Evolutionary conservation across 352 stramenopile genomes (phyloP), one percentile per base, ranked within the genome.

Genomic region (Achlya hypogyna): DNA sequence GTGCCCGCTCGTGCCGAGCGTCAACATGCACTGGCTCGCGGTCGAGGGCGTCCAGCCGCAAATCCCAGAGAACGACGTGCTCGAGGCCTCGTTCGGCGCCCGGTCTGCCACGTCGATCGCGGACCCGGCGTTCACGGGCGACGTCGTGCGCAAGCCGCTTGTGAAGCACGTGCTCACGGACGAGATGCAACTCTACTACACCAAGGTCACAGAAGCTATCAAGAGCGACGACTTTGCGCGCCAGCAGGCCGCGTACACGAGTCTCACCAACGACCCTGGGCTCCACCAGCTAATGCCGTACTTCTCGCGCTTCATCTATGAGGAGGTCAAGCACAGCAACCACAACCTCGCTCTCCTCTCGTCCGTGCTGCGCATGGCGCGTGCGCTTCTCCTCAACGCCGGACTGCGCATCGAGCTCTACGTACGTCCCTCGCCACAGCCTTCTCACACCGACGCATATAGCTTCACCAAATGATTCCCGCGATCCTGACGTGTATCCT

Each of bases 381-480:
- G 84, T 71, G 95, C 85, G 74, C 59, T 98, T 54, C 80, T 98
- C 16, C 76, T 81, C 22, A 98, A 98, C 78, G 78, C 83, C 20
- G 82, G 89, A 62, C 78, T 98, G 28, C 89, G 95, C 74, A 84
- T 98, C 16, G 94, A 98, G 76, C 78, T 98, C 52, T 96, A 94
- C 62, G 85, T 93, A 75, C n/a, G 10, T 53, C n/a, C 8, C 69
- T 71, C 16, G 49, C 20, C 6, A 4, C 51, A 6, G 31, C 1
- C 23, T 25, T 54, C 12, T n/a, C 5, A 22, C 45, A 16, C 29
- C 56, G 25, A 65, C 16, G 68, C 22, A 2, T 62, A 27, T 52
- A 96, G 81, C 77, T 98, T 9, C 91, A 98, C 69, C 91, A 98
- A 84, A 72, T 98, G 42, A 84, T 98, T 65, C 91, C 91, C 25